Percentiles rank a stretch among this genome's conserved stretches.
Evolutionary conservation across 805 yeast species (phyloP).

Genomic region (Wickerhamiella azyma): DNA sequence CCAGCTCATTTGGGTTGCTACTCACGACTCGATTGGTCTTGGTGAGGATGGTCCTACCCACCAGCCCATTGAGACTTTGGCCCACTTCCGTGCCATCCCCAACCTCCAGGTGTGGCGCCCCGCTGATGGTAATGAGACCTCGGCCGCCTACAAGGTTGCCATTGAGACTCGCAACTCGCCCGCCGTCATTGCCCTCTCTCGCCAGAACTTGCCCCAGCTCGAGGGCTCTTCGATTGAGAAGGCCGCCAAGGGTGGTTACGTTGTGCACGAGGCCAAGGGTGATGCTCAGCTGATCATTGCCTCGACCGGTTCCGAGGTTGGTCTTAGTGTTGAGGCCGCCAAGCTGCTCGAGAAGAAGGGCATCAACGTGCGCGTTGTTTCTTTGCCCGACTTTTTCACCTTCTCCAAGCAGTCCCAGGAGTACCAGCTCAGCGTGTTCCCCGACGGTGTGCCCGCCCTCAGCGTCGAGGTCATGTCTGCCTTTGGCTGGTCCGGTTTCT

Average conservation of each 20-base stretch:
- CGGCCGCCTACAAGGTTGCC: constrained; percentile 46
- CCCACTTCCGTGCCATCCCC: constrained; percentile 40
- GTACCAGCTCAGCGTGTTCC: constrained; percentile 76
- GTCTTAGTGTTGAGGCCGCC: constrained; percentile 68
- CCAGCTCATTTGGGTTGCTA: constrained; percentile 38
- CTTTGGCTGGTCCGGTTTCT: constrained; percentile 84
- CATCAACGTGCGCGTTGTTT: constrained; percentile 67
- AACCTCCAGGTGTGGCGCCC: constrained; percentile 39
- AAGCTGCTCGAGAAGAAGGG: constrained; percentile 54
- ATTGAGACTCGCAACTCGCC: constrained; percentile 48
- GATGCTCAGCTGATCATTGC: constrained; percentile 61
- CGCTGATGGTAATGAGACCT: constrained; percentile 39
- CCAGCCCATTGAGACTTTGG: constrained; percentile 40
- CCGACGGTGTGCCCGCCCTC: constrained; percentile 85
- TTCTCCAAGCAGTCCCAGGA: constrained; percentile 73
- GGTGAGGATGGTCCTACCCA: constrained; percentile 51
- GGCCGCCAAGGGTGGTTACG: constrained; percentile 92
- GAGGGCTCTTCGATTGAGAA: constrained; percentile 84
- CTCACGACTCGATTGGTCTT: constrained; percentile 44
- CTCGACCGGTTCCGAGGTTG: constrained; percentile 92
- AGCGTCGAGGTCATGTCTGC: constrained; percentile 90
- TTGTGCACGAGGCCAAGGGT: constrained; percentile 38
- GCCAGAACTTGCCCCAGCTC: constrained; percentile 79
- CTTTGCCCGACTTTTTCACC: constrained; percentile 84
- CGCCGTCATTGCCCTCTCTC: constrained; percentile 56